These are phyloP conservation scores for Colletotrichum magnum DNA, from an alignment of 2,329 filamentous ascomycete species.

Conservation along the genomic window DNA sequence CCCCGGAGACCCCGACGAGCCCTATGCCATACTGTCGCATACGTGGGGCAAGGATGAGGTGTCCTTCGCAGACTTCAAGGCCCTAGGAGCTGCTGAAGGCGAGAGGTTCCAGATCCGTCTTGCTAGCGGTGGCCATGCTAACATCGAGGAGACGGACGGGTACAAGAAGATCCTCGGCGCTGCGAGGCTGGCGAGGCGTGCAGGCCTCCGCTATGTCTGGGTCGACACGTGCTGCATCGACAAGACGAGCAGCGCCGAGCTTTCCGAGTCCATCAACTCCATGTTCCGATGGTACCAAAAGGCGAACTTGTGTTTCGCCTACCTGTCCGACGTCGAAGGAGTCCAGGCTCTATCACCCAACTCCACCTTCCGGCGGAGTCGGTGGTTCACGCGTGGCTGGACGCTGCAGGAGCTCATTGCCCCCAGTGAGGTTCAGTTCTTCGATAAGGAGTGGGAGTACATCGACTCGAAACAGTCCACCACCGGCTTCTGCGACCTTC, in stretches of 20 bases:
- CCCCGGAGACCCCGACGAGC: constrained; percentile 36
- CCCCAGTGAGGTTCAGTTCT: constrained; percentile 10
- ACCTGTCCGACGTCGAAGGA: constrained; percentile 28
- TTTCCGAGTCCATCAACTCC: constrained; percentile 43
- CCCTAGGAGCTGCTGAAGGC: background rate
- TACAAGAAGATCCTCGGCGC: constrained; percentile 8
- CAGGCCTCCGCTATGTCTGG: constrained; percentile 42
- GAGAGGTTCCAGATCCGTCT: background rate
- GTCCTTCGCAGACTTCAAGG: constrained; percentile 44
- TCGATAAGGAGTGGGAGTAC: constrained; percentile 8
- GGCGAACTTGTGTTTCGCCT: constrained; percentile 43
- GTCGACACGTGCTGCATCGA: constrained; percentile 44
- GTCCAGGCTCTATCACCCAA: background rate
- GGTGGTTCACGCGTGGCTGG: constrained; percentile 28
- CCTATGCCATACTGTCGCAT: constrained; percentile 54
- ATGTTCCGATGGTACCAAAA: constrained; percentile 44
- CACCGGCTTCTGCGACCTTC: background rate
- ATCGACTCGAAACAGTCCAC: background rate
- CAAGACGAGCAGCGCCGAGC: constrained; percentile 31
- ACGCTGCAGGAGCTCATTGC: constrained; percentile 27
- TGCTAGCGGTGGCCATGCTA: background rate
- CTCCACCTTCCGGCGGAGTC: constrained; percentile 12
- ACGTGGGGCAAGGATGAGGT: constrained; percentile 52
- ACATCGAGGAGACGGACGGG: background rate
- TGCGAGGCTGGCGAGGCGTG: constrained; percentile 34